These are phyloP conservation scores for Terfezia claveryi DNA, from an alignment of 495 filamentous ascomycete genomes.

Conservation along the genomic window DNA sequence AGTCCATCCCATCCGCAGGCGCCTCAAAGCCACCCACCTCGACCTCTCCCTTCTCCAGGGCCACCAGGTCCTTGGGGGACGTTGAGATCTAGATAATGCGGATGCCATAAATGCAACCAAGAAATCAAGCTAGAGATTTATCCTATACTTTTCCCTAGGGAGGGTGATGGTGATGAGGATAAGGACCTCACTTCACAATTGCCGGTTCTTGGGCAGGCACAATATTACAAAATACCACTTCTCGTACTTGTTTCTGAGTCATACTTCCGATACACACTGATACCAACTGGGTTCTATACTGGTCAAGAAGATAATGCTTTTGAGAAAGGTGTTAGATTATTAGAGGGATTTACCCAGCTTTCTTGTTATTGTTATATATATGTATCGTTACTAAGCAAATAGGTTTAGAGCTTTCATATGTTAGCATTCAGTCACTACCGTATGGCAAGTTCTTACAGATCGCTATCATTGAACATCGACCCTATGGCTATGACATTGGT, in stretches of 20 bases:
- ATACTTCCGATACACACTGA: conserved; percentile 92
- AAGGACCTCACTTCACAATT: conserved; percentile 46
- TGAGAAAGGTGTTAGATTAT: conserved; percentile 50
- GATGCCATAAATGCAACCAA: conserved; percentile 47
- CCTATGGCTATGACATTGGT: too few relatives aligned
- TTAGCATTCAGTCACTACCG: too few relatives aligned
- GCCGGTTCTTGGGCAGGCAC: conserved; percentile 81
- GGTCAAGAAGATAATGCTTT: conserved; percentile 66
- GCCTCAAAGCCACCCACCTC: too few relatives aligned
- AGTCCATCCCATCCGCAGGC: too few relatives aligned
- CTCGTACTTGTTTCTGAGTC: conserved; percentile 82
- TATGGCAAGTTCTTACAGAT: too few relatives aligned
- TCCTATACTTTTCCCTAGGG: conserved; percentile 20
- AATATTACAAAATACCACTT: conserved; percentile 88
- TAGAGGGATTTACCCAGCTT: too few relatives aligned
- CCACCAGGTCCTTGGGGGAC: too few relatives aligned
- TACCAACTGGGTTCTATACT: conserved; percentile 59
- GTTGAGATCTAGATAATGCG: background rate
- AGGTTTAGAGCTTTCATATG: too few relatives aligned
- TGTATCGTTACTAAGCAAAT: too few relatives aligned
- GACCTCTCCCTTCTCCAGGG: too few relatives aligned
- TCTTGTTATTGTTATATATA: too few relatives aligned
- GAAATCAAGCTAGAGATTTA: conserved; percentile 54
- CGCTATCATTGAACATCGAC: too few relatives aligned
- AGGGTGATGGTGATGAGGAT: conserved; percentile 41